A percentile compares a stretch with the other conserved stretches of the same genome.
These are phyloP conservation scores for Erigeron canadensis DNA, from an alignment of 129 eudicot genomes.

Conservation along the genomic window DNA sequence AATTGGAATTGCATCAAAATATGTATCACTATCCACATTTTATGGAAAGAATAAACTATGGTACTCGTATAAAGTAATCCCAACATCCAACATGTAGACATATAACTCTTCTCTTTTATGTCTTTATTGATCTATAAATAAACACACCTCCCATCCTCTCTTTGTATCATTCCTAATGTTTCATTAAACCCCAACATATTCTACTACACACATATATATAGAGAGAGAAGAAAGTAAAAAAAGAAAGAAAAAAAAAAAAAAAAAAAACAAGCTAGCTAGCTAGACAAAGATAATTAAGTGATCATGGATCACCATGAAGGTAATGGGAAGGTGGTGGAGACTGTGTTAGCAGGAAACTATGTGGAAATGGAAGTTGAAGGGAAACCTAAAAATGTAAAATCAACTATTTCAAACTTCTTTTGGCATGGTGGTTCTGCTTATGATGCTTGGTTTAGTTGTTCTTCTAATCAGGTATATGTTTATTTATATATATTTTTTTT, in stretches of 20 bases:
- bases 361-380: slow-evolving; percentile 90
- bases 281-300: too few relatives aligned
- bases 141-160: slow-evolving; percentile 28
- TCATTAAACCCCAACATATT: slow-evolving; percentile 19
- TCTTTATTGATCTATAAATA: slow-evolving; percentile 44
- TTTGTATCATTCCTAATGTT: slow-evolving; percentile 18
- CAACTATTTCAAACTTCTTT: slow-evolving; percentile 61
- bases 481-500: too few relatives aligned
- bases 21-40: slow-evolving; percentile 1
- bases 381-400: slow-evolving; percentile 46
- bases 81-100: slow-evolving; percentile 45
- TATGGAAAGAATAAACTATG: slow-evolving; percentile 30
- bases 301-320: slow-evolving; percentile 32
- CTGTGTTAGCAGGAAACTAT: slow-evolving; percentile 84
- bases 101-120: slow-evolving; percentile 35
- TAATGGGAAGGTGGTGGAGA: slow-evolving; percentile 67
- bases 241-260: not conserved
- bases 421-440: slow-evolving; percentile 98
- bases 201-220: not conserved
- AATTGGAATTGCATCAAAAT: not conserved
- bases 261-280: not conserved
- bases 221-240: not conserved
- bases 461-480: slow-evolving; percentile 77
- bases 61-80: slow-evolving; percentile 26
- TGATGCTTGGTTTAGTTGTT: slow-evolving; percentile 98